A percentile compares a stretch with the other conserved stretches of the same genome.
These are phyloP conservation scores for Trypanosoma mega DNA, from an alignment of 208 protist genomes.

Conservation along the genomic window DNA sequence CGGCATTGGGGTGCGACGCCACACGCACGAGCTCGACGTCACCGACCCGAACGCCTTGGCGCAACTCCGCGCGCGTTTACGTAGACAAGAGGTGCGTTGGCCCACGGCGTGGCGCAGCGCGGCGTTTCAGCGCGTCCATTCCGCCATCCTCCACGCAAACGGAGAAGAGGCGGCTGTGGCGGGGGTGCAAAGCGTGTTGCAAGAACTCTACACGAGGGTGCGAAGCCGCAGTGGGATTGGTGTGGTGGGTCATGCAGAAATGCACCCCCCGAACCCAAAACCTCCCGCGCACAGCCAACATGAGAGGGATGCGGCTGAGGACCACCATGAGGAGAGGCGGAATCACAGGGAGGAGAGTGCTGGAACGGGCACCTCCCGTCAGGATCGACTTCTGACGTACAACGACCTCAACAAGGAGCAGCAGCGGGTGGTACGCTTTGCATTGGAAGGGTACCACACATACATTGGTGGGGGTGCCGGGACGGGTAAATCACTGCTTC, in stretches of 20 bases:
- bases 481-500: conserved; percentile 86
- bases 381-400: conserved; percentile 48
- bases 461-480: conserved; percentile 90
- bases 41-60: conserved; percentile 39
- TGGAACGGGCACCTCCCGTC: conserved; percentile 25
- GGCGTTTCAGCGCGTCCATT: conserved; percentile 43
- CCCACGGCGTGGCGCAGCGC: conserved; percentile 50
- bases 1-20: conserved; percentile 54
- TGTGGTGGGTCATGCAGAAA: too few species aligned
- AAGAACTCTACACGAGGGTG: conserved; percentile 42
- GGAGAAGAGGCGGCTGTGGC: conserved; percentile 23
- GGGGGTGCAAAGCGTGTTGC: conserved; percentile 39
- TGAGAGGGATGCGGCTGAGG: conserved; percentile 1
- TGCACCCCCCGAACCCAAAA: too few species aligned
- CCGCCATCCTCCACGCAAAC: conserved; percentile 27
- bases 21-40: conserved; percentile 47
- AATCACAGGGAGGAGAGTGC: background rate
- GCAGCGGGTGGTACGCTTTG: conserved; percentile 70
- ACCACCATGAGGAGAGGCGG: background rate
- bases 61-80: conserved; percentile 42
- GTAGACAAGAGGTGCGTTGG: conserved; percentile 48
- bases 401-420: conserved; percentile 83
- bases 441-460: conserved; percentile 68
- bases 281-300: too few species aligned
- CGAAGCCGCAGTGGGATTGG: conserved; percentile 26